Percentiles rank a stretch among this genome's conserved stretches.
Conservation (phyloP, 495 filamentous ascomycete genomes). For the Darksidea phi region DNA sequence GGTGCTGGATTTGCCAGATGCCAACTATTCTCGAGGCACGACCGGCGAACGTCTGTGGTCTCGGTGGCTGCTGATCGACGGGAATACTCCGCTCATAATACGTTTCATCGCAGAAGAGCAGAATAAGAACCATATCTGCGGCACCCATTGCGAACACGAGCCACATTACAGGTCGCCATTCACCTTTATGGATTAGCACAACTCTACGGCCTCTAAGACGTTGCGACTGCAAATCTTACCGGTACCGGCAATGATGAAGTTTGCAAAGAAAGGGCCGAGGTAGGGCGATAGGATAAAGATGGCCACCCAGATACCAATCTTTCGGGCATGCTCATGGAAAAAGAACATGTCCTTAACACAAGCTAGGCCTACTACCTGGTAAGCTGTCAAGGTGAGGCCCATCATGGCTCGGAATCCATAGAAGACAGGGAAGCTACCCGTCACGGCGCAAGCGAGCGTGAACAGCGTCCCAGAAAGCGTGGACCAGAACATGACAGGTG, state of each 20-base stretch:
- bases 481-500: constrained; percentile 61
- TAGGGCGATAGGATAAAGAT: constrained; percentile 58
- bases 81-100: constrained; percentile 58
- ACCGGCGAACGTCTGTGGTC: constrained; percentile 22
- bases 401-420: constrained; percentile 35
- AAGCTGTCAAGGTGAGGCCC: constrained; percentile 47
- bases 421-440: constrained; percentile 59
- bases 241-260: constrained; percentile 53
- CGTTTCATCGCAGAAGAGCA: constrained; percentile 59
- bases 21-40: constrained; percentile 62
- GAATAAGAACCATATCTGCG: constrained; percentile 48
- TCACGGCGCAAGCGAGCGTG: constrained; percentile 49
- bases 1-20: constrained; percentile 67
- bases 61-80: constrained; percentile 46
- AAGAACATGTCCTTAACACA: constrained; percentile 67
- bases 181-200: no score
- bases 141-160: constrained; percentile 38
- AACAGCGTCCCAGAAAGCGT: constrained; percentile 58
- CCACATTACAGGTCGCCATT: constrained; percentile 34
- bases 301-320: constrained; percentile 62
- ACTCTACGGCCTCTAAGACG: no score
- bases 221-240: not conserved
- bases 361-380: constrained; percentile 58
- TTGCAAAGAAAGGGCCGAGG: constrained; percentile 58
- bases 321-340: constrained; percentile 61